These are phyloP conservation scores for Cyberlindnera subsufficiens DNA, from an alignment of 805 yeast species.

Conservation along the genomic window DNA sequence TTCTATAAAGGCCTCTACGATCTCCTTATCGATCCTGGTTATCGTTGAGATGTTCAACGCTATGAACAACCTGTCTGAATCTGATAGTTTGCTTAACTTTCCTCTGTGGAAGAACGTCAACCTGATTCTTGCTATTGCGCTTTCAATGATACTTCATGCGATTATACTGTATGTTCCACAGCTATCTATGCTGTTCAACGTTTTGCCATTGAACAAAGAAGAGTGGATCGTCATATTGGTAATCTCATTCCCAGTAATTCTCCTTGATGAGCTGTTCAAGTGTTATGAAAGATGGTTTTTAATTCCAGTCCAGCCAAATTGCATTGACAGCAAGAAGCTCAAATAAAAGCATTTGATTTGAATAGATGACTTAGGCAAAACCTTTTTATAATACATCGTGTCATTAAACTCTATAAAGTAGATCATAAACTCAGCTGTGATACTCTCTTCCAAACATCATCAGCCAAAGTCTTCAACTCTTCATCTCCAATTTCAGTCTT, in stretches of 20 bases:
- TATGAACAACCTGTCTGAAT: constrained; percentile 31
- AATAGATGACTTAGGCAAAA: background rate
- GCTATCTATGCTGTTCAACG: constrained; percentile 27
- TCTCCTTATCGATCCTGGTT: constrained; percentile 33
- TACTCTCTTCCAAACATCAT: constrained; percentile 51
- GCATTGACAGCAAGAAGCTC: no score
- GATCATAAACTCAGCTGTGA: constrained; percentile 13
- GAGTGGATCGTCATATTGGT: constrained; percentile 32
- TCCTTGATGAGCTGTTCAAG: constrained; percentile 33
- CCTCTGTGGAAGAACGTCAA: constrained; percentile 34
- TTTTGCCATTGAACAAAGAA: constrained; percentile 25
- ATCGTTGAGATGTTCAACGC: constrained; percentile 38
- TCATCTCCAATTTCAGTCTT: constrained; percentile 36
- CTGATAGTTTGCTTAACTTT: constrained; percentile 31
- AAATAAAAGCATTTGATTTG: no score
- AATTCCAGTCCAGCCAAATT: background rate
- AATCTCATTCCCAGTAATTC: constrained; percentile 31
- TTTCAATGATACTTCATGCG: constrained; percentile 30
- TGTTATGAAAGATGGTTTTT: constrained; percentile 25
- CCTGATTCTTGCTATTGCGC: constrained; percentile 29
- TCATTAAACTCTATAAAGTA: background rate
- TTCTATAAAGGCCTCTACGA: constrained; percentile 30
- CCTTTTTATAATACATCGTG: background rate
- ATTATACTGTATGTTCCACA: constrained; percentile 30
- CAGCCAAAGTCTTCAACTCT: constrained; percentile 42